A percentile compares a stretch with the other conserved stretches of the same genome.
Evolutionary conservation across 371 early-diverging fungal genomes (phyloP).

Genomic region (Zopfochytrium polystomum): DNA sequence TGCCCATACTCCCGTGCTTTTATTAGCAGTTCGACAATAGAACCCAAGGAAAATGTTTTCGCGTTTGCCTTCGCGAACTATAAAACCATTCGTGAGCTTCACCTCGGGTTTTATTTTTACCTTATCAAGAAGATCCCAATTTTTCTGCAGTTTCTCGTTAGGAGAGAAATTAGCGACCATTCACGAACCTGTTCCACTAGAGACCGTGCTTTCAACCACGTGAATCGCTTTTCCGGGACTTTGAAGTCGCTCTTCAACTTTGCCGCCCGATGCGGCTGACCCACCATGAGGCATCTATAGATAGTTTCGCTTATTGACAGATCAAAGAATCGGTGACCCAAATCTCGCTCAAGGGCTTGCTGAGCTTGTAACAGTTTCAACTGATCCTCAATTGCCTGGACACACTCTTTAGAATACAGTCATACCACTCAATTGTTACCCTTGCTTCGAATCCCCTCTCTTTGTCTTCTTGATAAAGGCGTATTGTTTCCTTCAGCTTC

Average conservation of each 20-base stretch:
- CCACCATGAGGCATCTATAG: constrained; percentile 69
- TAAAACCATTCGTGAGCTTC: background rate
- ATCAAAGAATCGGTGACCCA: constrained; percentile 64
- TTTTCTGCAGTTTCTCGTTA: too few relatives aligned
- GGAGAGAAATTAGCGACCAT: constrained; percentile 29
- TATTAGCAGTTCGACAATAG: constrained; percentile 15
- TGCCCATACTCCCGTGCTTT: constrained; percentile 16
- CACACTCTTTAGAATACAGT: constrained; percentile 13
- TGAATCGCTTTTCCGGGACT: constrained; percentile 78
- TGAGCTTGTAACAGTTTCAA: constrained; percentile 74
- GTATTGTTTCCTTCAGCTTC: constrained; percentile 65
- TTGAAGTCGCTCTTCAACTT: constrained; percentile 81
- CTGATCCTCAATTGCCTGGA: constrained; percentile 71
- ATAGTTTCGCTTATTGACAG: constrained; percentile 82
- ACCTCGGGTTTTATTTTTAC: constrained; percentile 10
- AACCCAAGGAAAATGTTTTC: constrained; percentile 11
- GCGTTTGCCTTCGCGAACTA: constrained; percentile 19
- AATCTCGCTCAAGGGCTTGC: constrained; percentile 67
- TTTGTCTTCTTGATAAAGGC: constrained; percentile 72
- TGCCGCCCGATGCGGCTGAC: constrained; percentile 66
- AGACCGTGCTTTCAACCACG: constrained; percentile 69
- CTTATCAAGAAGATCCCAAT: constrained; percentile 86
- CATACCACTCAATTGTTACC: constrained; percentile 36
- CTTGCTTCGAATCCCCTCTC: constrained; percentile 70
- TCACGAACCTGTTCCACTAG: constrained; percentile 58